Conservation (phyloP, 1,284 basidiomycete genomes). For the Pseudozyma hubeiensis region DNA sequence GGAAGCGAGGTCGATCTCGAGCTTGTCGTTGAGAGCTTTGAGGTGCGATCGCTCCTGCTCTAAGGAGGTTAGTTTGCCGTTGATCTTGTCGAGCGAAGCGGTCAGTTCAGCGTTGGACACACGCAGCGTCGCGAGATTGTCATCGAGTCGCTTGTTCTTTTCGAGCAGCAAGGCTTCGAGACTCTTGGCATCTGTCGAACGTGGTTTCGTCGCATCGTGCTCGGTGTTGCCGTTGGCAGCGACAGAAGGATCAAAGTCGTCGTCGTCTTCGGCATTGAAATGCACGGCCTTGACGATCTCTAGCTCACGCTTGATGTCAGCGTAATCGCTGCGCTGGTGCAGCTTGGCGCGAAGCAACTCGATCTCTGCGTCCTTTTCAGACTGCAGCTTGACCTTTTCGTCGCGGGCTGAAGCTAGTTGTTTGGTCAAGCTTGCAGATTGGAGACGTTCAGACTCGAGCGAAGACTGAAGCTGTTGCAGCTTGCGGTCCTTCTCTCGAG, state of each 20-base stretch:
- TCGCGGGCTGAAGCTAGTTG: slow-evolving; percentile 84
- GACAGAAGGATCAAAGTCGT: slow-evolving; percentile 69
- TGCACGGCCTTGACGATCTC: slow-evolving; percentile 59
- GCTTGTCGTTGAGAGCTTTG: slow-evolving; percentile 81
- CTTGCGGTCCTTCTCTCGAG: slow-evolving; percentile 40
- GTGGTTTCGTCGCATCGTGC: neutral
- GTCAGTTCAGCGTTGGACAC: slow-evolving; percentile 73
- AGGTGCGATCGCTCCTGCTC: slow-evolving; percentile 81
- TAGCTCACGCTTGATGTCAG: slow-evolving; percentile 75
- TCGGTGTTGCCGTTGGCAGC: slow-evolving; percentile 8
- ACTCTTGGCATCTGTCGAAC: slow-evolving; percentile 74
- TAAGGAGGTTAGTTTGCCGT: slow-evolving; percentile 75
- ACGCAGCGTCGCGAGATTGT: slow-evolving; percentile 90
- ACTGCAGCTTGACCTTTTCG: slow-evolving; percentile 77
- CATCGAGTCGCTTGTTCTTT: slow-evolving; percentile 93
- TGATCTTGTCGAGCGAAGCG: slow-evolving; percentile 62
- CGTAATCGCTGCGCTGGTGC: slow-evolving; percentile 75
- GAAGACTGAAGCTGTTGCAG: slow-evolving; percentile 27
- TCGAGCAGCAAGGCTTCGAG: slow-evolving; percentile 89
- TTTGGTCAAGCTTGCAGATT: slow-evolving; percentile 62
- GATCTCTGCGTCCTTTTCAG: slow-evolving; percentile 78
- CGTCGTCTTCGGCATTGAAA: slow-evolving; percentile 71
- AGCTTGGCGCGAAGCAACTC: slow-evolving; percentile 75
- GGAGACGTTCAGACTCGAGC: slow-evolving; percentile 34
- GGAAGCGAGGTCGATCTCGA: slow-evolving; percentile 85